A percentile compares a stretch with the other conserved stretches of the same genome.
Evolutionary conservation across 148 eudicot genomes (phyloP).

Genomic region (Cornus florida): DNA sequence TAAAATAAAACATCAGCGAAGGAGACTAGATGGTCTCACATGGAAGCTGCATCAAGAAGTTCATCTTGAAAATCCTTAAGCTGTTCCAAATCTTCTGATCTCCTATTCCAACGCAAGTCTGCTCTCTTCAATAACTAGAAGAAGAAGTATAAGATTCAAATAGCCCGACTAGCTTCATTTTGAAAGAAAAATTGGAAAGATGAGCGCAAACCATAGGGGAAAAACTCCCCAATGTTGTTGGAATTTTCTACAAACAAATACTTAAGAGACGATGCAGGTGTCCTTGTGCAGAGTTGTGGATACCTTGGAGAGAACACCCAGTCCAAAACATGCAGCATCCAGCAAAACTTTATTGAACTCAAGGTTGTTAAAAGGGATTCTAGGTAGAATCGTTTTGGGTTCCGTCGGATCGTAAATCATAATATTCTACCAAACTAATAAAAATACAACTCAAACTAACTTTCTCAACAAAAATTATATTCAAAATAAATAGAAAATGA

Average conservation of each 20-base stretch:
- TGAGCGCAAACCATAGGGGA: background rate
- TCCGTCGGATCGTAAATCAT: too few relatives aligned
- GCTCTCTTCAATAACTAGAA: constrained; percentile 56
- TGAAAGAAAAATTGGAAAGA: background rate
- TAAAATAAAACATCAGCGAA: background rate
- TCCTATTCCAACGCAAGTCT: constrained; percentile 96
- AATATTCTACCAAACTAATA: too few relatives aligned
- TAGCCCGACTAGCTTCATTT: background rate
- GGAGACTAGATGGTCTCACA: constrained; percentile 43
- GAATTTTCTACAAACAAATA: background rate
- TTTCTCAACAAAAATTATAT: too few relatives aligned
- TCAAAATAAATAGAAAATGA: too few relatives aligned
- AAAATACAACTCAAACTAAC: too few relatives aligned
- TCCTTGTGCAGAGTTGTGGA: background rate
- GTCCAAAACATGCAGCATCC: constrained; percentile 96
- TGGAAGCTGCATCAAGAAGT: constrained; percentile 87
- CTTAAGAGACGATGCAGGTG: too few relatives aligned
- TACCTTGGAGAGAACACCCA: constrained; percentile 97
- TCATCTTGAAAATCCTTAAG: constrained; percentile 76
- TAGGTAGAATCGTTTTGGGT: too few relatives aligned
- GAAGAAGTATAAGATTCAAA: constrained; percentile 5
- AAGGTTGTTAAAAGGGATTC: too few relatives aligned
- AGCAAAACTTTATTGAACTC: constrained; percentile 85
- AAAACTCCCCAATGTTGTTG: background rate
- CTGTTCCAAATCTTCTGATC: constrained; percentile 84